A percentile compares a stretch with the other conserved stretches of the same genome.
These are phyloP conservation scores for Clitopilus hobsonii DNA, from an alignment of 768 basidiomycete species.

Conservation along the genomic window DNA sequence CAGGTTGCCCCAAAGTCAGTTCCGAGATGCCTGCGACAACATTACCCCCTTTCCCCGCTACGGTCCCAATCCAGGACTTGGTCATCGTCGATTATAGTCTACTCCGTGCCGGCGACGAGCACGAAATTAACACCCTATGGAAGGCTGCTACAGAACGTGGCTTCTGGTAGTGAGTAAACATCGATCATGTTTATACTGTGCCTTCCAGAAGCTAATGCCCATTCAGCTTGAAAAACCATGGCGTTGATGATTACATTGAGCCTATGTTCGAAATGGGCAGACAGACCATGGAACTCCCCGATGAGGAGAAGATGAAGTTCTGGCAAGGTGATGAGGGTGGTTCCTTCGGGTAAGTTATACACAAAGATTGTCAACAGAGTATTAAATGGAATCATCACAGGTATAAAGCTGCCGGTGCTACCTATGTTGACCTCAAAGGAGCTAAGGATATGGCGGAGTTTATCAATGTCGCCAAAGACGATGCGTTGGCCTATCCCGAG, in stretches of 20 bases:
- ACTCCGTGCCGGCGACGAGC: conserved; percentile 25
- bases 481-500: conserved; percentile 38
- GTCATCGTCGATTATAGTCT: conserved; percentile 38
- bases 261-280: conserved; percentile 38
- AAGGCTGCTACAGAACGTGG: conserved; percentile 38
- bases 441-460: conserved; percentile 40
- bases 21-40: conserved; percentile 3
- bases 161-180: conserved; percentile 42
- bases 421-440: conserved; percentile 39
- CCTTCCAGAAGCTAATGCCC: neutral
- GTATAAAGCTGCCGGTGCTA: conserved; percentile 43
- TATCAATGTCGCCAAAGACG: conserved; percentile 47
- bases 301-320: conserved; percentile 38
- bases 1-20: neutral
- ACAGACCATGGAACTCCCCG: conserved; percentile 33
- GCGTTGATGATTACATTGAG: conserved; percentile 30
- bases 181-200: neutral
- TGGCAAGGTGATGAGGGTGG: conserved; percentile 35
- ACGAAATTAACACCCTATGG: conserved; percentile 36
- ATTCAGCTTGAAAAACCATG: conserved; percentile 37
- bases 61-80: conserved; percentile 36
- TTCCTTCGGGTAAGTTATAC: conserved; percentile 30
- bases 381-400: conserved; percentile 16
- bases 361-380: neutral
- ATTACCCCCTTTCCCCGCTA: conserved; percentile 32